Base-by-base conservation (phyloP, 1,139 yeast species). In the Geotrichum candidum region DNA sequence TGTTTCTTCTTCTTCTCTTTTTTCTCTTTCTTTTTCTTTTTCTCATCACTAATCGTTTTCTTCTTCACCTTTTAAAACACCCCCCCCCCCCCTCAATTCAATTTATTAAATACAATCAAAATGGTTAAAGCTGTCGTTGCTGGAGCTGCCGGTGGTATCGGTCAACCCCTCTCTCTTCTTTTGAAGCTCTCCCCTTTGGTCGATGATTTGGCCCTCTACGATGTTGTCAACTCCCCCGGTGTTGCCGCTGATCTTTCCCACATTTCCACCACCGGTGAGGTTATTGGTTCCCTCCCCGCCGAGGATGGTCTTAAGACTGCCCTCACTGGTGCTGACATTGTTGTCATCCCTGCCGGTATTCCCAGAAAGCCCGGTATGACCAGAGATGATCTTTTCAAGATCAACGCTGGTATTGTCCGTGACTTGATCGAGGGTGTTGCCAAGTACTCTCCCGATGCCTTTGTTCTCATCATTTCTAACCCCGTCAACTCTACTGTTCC, bases 291-390 rank as follows among this genome's bases (percentile, higher is more conserved):
- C 78, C 80, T 86, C 68, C 61, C 63, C 67, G 82, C 92, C 63
- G 84, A 86, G 73, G 85, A 92, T 74, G 87, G 86, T 10, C 74
- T 85, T 53, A 71, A 74, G 57, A 71, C 70, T 52, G 95, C 96
- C 33, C 80, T 92, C 68, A 76, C 81, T 59, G 88, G 85, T 58
- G 80, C 96, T 33, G 88, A 88, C 70, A 82, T 91, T 65, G 88
- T 92, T 66, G 84, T 92, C 64, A 88, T 92, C 74, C 97, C 97
- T 66, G 97, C 97, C 58, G 97, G 98, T 74, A 90, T 92, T 64
- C 97, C 97, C 75, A 86, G 98, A 80, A 92, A 92, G 80, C 97
- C 97, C 63, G 97, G 97, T 69, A 92, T 92, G 98, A 89, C 97
- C 68, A 86, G 98, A 77, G 97, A 92, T 75, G 97, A 92, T 74